phyloP scores from a whole-genome alignment of 306 rosid genomes.

The Malus domestica region ASM211411v1 NC_041799.1:3416501-3417000 shows the following conservation, averaged over 20 bases:
- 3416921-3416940: background rate
- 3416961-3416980: too few relatives aligned
- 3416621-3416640: background rate
- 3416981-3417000: too few relatives aligned
- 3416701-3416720: background rate
- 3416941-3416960: background rate
- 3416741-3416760: background rate
- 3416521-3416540: background rate
- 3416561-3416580: background rate
- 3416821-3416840: background rate
- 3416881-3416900: background rate
- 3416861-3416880: background rate
- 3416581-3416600: background rate
- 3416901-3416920: background rate
- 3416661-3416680: background rate
- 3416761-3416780: background rate
- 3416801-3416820: background rate
- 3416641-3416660: background rate
- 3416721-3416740: background rate
- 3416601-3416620: background rate
- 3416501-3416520: conserved; percentile 10
- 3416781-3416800: background rate
- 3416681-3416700: conserved; percentile 6
- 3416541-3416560: conserved; percentile 8
- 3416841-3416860: background rate